These are phyloP conservation scores for Zygoascus biomembranicola DNA, from an alignment of 805 yeast genomes.

Conservation along the genomic window DNA sequence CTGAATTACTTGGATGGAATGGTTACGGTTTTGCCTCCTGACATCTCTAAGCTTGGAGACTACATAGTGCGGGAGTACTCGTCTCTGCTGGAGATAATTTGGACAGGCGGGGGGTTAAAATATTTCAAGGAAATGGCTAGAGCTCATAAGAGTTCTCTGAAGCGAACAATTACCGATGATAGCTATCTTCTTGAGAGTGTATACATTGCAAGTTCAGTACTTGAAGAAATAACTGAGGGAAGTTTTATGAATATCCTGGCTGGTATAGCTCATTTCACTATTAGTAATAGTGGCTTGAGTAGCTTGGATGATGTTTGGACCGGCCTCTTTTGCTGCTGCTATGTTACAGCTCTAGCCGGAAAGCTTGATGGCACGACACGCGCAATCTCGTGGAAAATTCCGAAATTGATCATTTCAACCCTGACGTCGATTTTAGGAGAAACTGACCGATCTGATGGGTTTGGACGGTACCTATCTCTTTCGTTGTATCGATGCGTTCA, in stretches of 20 bases:
- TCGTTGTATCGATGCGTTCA: not conserved
- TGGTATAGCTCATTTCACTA: not conserved
- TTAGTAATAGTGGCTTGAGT: not conserved
- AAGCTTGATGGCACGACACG: not conserved
- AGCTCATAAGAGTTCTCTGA: conserved; percentile 1
- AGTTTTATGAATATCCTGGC: not conserved
- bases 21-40: not conserved
- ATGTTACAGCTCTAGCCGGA: not conserved
- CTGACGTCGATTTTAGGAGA: not conserved
- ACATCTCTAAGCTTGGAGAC: not conserved
- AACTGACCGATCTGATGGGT: not conserved
- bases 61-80: not conserved
- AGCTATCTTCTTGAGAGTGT: conserved; percentile 1
- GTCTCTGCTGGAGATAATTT: not conserved
- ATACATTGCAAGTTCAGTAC: not conserved
- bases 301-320: not conserved
- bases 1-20: not conserved
- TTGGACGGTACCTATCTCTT: not conserved
- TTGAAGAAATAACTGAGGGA: not conserved
- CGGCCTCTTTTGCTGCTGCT: not conserved
- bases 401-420: not conserved
- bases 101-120: not conserved
- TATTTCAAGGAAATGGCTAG: not conserved
- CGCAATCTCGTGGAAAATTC: not conserved
- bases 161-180: not conserved